Evolutionary conservation across 2,329 filamentous ascomycete genomes (phyloP).

Genomic region (Stagonosporopsis vannaccii): DNA sequence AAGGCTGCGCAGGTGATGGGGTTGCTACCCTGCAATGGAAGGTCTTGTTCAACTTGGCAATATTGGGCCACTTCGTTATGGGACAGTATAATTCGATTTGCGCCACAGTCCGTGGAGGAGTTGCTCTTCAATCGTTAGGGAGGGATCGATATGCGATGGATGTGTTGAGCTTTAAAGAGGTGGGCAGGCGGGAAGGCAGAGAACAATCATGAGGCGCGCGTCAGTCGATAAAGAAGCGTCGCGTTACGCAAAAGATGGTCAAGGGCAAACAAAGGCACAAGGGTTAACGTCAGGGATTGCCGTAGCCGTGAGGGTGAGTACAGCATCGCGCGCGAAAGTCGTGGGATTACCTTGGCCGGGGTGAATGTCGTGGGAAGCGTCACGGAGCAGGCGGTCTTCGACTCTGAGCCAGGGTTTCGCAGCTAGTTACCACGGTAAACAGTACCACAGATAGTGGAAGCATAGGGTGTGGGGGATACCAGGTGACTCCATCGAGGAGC

Average conservation of each 20-base stretch:
- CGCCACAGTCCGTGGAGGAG: not conserved
- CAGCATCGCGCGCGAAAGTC: not conserved
- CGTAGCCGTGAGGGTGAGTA: not conserved
- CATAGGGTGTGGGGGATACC: slow-evolving; percentile 35
- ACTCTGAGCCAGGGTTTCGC: not conserved
- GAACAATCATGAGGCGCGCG: slow-evolving; percentile 11
- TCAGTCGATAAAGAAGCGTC: slow-evolving; percentile 21
- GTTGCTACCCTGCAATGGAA: slow-evolving; percentile 30
- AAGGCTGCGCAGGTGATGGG: slow-evolving; percentile 37
- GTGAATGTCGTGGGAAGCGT: not conserved
- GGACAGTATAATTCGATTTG: not conserved
- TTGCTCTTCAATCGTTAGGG: not conserved
- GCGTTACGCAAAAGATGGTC: slow-evolving; percentile 14
- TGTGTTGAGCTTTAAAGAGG: not conserved
- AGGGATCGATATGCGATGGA: not conserved
- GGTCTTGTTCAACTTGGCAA: slow-evolving; percentile 21
- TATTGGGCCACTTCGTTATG: slow-evolving; percentile 1
- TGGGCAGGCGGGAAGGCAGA: not conserved
- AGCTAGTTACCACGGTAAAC: slow-evolving; percentile 35
- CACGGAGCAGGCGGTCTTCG: slow-evolving; percentile 13
- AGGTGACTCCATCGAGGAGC: slow-evolving; percentile 28
- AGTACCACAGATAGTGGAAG: slow-evolving; percentile 33
- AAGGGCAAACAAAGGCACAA: not conserved
- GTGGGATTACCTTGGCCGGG: not conserved
- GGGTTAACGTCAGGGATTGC: not conserved